These are phyloP conservation scores for Hypoxylon sp. DNA, from an alignment of 2,329 filamentous ascomycete genomes.

Conservation along the genomic window DNA sequence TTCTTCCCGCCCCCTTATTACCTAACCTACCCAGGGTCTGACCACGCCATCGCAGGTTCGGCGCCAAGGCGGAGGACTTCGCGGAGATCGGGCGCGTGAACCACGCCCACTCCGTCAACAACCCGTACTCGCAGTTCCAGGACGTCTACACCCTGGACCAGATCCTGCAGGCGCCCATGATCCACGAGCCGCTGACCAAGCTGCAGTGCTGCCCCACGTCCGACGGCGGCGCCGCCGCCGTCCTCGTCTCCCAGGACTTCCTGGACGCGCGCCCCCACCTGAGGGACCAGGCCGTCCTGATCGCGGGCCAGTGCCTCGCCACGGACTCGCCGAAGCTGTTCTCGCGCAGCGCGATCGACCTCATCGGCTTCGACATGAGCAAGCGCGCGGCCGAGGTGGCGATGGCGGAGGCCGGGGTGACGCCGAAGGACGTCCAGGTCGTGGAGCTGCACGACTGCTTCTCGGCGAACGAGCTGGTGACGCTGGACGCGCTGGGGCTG, in stretches of 20 bases:
- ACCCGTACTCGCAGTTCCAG: conserved; percentile 98
- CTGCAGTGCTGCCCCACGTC: conserved; percentile 99
- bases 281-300: conserved; percentile 83
- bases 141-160: conserved; percentile 91
- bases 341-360: conserved; percentile 83
- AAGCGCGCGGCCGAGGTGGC: conserved; percentile 76
- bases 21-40: background rate
- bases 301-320: conserved; percentile 89
- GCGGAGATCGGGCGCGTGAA: conserved; percentile 94
- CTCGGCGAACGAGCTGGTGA: conserved; percentile 92
- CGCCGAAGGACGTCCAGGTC: conserved; percentile 79
- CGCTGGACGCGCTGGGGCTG: conserved; percentile 87
- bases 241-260: conserved; percentile 90
- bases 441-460: conserved; percentile 98
- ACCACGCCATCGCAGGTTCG: conserved; percentile 69
- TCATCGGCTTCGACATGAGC: conserved; percentile 91
- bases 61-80: conserved; percentile 86
- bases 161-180: conserved; percentile 79
- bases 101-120: conserved; percentile 89
- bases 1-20: background rate
- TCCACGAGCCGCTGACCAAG: conserved; percentile 91
- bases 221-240: conserved; percentile 88
- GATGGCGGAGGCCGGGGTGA: conserved; percentile 78
- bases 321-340: conserved; percentile 87
- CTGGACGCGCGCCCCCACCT: conserved; percentile 87